Base-by-base conservation (phyloP, 176 grass and related monocot genomes). In the Oryza brachyantha region DNA sequence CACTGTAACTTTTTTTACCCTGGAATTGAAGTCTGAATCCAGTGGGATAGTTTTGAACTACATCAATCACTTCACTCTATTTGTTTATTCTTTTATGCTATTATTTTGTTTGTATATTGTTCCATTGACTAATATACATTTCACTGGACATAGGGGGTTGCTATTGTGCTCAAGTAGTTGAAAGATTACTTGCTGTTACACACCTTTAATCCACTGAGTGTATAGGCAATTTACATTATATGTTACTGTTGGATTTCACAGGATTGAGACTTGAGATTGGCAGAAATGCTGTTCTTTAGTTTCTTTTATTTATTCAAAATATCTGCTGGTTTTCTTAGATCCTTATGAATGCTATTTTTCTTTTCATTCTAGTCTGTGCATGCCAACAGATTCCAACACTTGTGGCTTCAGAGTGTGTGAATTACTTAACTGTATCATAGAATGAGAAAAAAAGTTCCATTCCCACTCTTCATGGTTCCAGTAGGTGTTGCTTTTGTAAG, bases 181-280 rank as follows among this genome's bases (percentile, higher is more conserved):
- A 64, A 74, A 83, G 11, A 82, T 43, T 26, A 31, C 3, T 10
- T 81, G n/a, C 46, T 52, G 19, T 28, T 61, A 61, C 66, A 61
- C 67, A 25, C 38, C 37, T 70, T 17, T 46, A 46, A 71, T 81
- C 54, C 54, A 25, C 70, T 54, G 34, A 37, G 14, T 19, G 14
- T 68, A 65, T 60, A 70, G 26, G 26, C 10, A 32, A 10, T 70
- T 61, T 3, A 29, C 52, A 43, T 58, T 43, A 80, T 73, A 71
- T 8, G 52, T 59, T 62, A 43, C 2, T 82, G 25, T 29, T 61
- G 67, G 38, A 29, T 70, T 29, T 79, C 48, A 41, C 55, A 60
- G 17, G 35, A 14, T 29, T 61, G 19, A 68, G 34, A 69, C 36
- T 68, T 10, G 34, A 60, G 50, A 29, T 74, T 74, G 10, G 3